A percentile compares a stretch with the other conserved stretches of the same genome.
Conservation (phyloP, 441 rosid species). For the Daphne laureola region DNA sequence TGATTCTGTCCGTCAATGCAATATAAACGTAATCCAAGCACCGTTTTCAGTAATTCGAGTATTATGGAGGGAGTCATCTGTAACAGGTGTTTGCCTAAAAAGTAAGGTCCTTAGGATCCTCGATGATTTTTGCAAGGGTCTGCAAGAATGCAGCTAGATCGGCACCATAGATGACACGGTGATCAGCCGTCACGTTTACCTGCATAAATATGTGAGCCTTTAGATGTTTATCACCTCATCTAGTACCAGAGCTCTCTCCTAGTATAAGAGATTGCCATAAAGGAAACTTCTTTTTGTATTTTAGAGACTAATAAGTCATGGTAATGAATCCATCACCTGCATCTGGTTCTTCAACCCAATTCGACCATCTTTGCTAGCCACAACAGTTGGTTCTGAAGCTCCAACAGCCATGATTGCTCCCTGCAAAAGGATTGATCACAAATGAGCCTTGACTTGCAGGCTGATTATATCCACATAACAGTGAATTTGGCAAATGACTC, state of each 20-base stretch:
- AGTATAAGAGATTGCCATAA: background rate
- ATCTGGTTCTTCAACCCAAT: slow-evolving; percentile 91
- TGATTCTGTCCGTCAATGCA: slow-evolving; percentile 3
- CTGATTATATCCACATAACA: slow-evolving; percentile 2
- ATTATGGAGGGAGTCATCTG: background rate
- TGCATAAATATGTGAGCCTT: slow-evolving; percentile 14
- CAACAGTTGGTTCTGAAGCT: slow-evolving; percentile 79
- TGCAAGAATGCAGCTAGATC: slow-evolving; percentile 91
- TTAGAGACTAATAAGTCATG: background rate
- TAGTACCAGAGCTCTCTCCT: background rate
- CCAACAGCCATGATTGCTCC: slow-evolving; percentile 99
- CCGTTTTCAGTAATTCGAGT: too few species aligned
- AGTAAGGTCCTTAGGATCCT: slow-evolving; percentile 84
- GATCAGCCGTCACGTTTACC: slow-evolving; percentile 93
- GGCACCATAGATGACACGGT: slow-evolving; percentile 89
- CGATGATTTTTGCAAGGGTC: slow-evolving; percentile 71
- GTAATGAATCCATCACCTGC: slow-evolving; percentile 50
- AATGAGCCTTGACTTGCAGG: background rate
- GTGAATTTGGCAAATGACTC: slow-evolving; percentile 2
- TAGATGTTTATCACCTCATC: too few species aligned
- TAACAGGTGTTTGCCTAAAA: slow-evolving; percentile 26
- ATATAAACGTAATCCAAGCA: background rate
- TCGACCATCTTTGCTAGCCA: slow-evolving; percentile 77
- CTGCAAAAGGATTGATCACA: slow-evolving; percentile 27
- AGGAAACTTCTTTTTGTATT: background rate